Evolutionary conservation across 805 yeast species (phyloP), one percentile per base, ranked within the genome.

Genomic region (Metschnikowia santaceciliae): DNA sequence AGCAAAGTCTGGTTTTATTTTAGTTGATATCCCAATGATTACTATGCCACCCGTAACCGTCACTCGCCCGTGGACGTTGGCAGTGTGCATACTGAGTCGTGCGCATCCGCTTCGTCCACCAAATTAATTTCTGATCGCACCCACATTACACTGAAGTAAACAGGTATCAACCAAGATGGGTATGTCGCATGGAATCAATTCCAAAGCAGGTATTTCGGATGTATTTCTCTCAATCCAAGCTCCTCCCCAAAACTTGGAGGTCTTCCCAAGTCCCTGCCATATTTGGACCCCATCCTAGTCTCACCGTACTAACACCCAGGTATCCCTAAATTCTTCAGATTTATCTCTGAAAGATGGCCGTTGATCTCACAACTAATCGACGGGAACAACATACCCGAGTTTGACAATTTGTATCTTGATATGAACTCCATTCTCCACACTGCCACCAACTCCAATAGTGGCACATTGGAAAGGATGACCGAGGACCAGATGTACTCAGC

Each of bases 301-400:
- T 13, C 19, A 15, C 20, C 11, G 14, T 51, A 51, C 49, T 51
- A 51, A 51, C 47, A 15, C 22, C 30, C 53, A 67, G 98, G 98
- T 78, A 92, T 94, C 66, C 99, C 99, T 50, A 94, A 94, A 65
- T 94, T 92, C 68, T 94, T 90, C 70, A 83, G 97, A 71, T 92
- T 89, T 76, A 90, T 94, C 74, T 90, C 97, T 45, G 98, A 94
- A 74, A 83, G 99, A 83, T 94, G 98, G 97, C 99, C 99, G 32
- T 77, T 87, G 76, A 90, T 91, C 58, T 85, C 95, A 10, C 96
- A 90, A 69, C 74, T 83, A 62, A 83, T 92, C 56, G 90, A 86
- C 59, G 94, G 85, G 32, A 77, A 79, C 47, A 89, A 87, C 60
- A 82, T 91, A 53, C 95, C 97, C 3, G 97, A 91, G 67, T 94